Conservation (phyloP, 371 early-diverging fungal species). For the Lichtheimia hyalospora region DNA sequence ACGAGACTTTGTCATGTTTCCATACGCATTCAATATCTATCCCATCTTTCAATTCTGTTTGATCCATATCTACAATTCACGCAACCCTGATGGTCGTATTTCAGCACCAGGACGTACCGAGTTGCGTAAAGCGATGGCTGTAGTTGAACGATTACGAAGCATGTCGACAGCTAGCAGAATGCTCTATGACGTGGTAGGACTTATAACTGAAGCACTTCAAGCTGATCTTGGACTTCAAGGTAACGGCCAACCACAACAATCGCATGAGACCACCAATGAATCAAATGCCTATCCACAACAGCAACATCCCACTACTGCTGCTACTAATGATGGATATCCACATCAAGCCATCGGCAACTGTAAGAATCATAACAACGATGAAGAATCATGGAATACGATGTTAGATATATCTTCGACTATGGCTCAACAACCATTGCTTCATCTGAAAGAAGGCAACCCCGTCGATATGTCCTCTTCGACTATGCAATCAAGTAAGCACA, state of each 20-base stretch:
- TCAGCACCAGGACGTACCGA: slow-evolving; percentile 34
- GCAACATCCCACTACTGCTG: too few relatives aligned
- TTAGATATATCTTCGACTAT: too few relatives aligned
- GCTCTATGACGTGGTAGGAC: not conserved
- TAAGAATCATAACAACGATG: too few relatives aligned
- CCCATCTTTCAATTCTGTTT: slow-evolving; percentile 44
- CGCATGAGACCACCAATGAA: not conserved
- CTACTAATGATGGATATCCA: too few relatives aligned
- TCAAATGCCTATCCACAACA: not conserved
- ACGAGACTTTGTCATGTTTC: slow-evolving; percentile 47
- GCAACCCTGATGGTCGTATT: slow-evolving; percentile 33
- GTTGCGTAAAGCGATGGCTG: slow-evolving; percentile 26
- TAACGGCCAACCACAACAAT: too few relatives aligned
- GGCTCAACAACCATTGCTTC: too few relatives aligned
- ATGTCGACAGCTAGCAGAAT: not conserved
- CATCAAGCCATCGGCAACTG: too few relatives aligned
- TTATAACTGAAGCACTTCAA: not conserved
- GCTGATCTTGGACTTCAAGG: not conserved
- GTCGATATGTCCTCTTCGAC: too few relatives aligned
- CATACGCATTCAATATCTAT: slow-evolving; percentile 47
- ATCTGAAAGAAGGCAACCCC: too few relatives aligned
- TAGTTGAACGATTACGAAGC: not conserved
- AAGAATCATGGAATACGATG: too few relatives aligned
- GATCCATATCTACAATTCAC: slow-evolving; percentile 48
- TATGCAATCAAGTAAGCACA: too few relatives aligned